A percentile compares a stretch with the other conserved stretches of the same genome.
Conservation (phyloP, 2,329 filamentous ascomycete genomes). For the Raffaelea albimanens region DNA sequence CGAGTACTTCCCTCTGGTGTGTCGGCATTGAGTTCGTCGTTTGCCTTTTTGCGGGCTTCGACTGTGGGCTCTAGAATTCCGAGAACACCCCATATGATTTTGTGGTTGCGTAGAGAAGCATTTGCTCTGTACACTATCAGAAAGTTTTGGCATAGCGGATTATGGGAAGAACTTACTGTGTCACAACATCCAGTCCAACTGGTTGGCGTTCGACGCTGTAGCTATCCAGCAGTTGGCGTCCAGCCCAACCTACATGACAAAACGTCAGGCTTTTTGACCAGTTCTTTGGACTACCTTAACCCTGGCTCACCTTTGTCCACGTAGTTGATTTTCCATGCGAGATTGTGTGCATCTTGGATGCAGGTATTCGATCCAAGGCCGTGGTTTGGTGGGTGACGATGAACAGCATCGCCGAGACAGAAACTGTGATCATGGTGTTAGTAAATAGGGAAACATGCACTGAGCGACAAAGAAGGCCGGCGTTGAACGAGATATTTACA, state of each 20-base stretch:
- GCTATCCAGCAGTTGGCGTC: conserved; percentile 27
- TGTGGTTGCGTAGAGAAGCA: conserved; percentile 43
- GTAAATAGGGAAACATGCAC: no score
- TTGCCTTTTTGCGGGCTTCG: conserved; percentile 25
- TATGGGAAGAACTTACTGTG: conserved; percentile 18
- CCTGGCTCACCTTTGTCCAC: conserved; percentile 23
- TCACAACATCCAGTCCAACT: conserved; percentile 36
- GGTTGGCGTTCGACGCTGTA: conserved; percentile 39
- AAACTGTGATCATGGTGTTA: conserved; percentile 18
- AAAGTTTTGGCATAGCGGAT: no score
- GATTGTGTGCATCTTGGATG: conserved; percentile 46
- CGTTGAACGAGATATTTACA: no score
- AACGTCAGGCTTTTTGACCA: no score
- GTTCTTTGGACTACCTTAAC: no score
- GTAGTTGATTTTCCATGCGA: conserved; percentile 46
- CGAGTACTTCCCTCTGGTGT: conserved; percentile 26
- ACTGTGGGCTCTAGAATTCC: conserved; percentile 29
- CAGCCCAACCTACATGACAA: conserved; percentile 27
- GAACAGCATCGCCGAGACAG: conserved; percentile 48
- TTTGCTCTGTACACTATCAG: conserved; percentile 44
- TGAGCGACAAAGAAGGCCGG: not conserved
- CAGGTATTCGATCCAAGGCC: conserved; percentile 51
- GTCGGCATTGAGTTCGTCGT: conserved; percentile 30
- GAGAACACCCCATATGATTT: conserved; percentile 32
- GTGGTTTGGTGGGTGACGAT: conserved; percentile 48